Evolutionary conservation across 1,284 basidiomycete species (phyloP).

Genomic region (Athelia sp.): DNA sequence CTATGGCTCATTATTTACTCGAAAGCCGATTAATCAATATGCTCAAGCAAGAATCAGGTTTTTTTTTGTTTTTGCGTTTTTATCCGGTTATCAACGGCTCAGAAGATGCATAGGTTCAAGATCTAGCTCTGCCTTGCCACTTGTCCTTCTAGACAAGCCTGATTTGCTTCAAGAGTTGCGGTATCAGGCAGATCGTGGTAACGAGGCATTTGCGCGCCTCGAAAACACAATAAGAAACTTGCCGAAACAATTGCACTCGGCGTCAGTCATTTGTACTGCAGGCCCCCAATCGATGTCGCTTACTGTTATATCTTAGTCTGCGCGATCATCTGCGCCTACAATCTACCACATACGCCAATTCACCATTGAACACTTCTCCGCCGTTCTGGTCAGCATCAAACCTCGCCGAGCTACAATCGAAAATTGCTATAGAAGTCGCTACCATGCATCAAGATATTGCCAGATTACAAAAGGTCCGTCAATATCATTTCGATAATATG

Average conservation of each 20-base stretch:
- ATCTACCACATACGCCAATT: slow-evolving; percentile 14
- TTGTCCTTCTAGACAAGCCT: slow-evolving; percentile 15
- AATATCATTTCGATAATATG: no score
- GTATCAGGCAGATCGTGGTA: slow-evolving; percentile 2
- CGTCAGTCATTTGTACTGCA: no score
- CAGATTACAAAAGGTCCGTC: no score
- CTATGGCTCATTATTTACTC: no score
- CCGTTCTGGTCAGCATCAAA: slow-evolving; percentile 14
- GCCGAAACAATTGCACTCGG: no score
- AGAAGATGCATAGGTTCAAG: not conserved
- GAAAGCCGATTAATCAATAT: no score
- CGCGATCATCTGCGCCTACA: slow-evolving; percentile 10
- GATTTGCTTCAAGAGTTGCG: slow-evolving; percentile 15
- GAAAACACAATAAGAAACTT: no score
- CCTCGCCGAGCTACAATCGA: slow-evolving; percentile 5
- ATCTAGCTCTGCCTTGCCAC: slow-evolving; percentile 7
- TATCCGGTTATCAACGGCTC: no score
- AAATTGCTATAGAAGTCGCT: no score
- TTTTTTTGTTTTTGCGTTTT: no score
- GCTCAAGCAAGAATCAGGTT: no score
- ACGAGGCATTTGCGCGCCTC: not conserved
- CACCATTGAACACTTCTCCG: slow-evolving; percentile 20
- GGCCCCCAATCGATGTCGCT: not conserved
- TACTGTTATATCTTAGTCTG: slow-evolving; percentile 10
- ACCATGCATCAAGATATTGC: no score